Evolutionary conservation across 257 asterid species (phyloP).

Genomic region (Cinchona pubescens): DNA sequence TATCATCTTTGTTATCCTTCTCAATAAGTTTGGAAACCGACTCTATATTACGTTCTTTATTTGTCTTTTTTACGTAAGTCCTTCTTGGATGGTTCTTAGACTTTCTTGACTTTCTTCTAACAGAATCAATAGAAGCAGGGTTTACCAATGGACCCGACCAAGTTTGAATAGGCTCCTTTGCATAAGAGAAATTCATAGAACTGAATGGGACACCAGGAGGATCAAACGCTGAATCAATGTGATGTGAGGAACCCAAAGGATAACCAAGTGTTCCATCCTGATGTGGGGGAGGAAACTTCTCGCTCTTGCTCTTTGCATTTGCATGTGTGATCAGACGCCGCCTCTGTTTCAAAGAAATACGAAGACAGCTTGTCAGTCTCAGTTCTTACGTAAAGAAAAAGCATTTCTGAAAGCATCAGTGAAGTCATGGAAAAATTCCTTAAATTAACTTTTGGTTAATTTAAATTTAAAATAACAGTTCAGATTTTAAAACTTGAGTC

Average conservation of each 20-base stretch:
- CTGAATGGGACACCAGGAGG: slow-evolving; percentile 72
- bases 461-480: neutral
- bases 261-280: slow-evolving; percentile 76
- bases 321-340: slow-evolving; percentile 70
- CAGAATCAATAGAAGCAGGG: slow-evolving; percentile 39
- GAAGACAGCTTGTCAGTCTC: slow-evolving; percentile 8
- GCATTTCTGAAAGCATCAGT: too few species aligned
- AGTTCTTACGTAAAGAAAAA: neutral
- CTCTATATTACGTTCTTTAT: slow-evolving; percentile 35
- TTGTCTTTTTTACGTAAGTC: slow-evolving; percentile 40
- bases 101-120: slow-evolving; percentile 51
- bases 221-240: slow-evolving; percentile 51
- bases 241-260: slow-evolving; percentile 55
- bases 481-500: neutral
- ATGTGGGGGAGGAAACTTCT: slow-evolving; percentile 89
- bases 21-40: slow-evolving; percentile 5
- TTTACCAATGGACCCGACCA: slow-evolving; percentile 88
- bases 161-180: slow-evolving; percentile 73
- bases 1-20: slow-evolving; percentile 26
- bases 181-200: slow-evolving; percentile 63
- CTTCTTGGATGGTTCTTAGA: slow-evolving; percentile 53
- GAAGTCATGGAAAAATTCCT: neutral
- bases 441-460: neutral
- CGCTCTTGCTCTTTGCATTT: slow-evolving; percentile 85
- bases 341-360: slow-evolving; percentile 43